Evolutionary conservation across 805 yeast species (phyloP).

Genomic region (Wickerhamiella allomyrinae): DNA sequence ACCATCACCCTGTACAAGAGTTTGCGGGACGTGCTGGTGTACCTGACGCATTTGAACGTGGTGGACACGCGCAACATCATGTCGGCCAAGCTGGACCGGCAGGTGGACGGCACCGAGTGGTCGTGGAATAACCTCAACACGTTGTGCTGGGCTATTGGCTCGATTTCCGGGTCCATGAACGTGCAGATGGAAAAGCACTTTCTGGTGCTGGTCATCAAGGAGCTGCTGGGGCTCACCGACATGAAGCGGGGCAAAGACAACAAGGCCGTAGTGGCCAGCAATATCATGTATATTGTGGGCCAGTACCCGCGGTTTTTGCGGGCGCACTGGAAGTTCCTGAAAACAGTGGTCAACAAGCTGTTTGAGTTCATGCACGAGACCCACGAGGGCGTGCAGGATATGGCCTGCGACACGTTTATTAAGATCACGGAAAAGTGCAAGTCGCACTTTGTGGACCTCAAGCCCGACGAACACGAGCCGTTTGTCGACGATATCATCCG

Average conservation of each 20-base stretch:
- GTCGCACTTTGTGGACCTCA: conserved; percentile 82
- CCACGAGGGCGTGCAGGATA: conserved; percentile 99
- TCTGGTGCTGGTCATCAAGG: conserved; percentile 84
- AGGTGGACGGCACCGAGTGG: conserved; percentile 96
- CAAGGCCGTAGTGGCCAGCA: conserved; percentile 98
- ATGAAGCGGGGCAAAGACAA: conserved; percentile 95
- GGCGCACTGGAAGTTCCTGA: conserved; percentile 95
- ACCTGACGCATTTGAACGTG: conserved; percentile 88
- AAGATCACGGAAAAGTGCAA: conserved; percentile 92
- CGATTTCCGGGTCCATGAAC: conserved; percentile 96
- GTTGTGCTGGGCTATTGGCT: conserved; percentile 98
- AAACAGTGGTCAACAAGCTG: conserved; percentile 87
- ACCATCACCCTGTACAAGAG: conserved; percentile 91
- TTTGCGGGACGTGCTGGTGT: conserved; percentile 90
- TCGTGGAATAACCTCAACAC: conserved; percentile 98
- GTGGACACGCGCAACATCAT: conserved; percentile 86
- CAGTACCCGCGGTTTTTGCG: conserved; percentile 95
- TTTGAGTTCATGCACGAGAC: conserved; percentile 99
- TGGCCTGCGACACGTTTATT: conserved; percentile 99
- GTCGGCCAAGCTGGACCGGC: conserved; percentile 82
- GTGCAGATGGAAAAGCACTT: conserved; percentile 95
- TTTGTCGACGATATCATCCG: conserved; percentile 81
- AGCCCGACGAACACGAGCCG: conserved; percentile 74
- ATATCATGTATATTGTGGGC: conserved; percentile 98
- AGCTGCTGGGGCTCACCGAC: conserved; percentile 79